phyloP scores from a whole-genome alignment of 148 eudicot species.

The Amaranthus cruentus region DNA sequence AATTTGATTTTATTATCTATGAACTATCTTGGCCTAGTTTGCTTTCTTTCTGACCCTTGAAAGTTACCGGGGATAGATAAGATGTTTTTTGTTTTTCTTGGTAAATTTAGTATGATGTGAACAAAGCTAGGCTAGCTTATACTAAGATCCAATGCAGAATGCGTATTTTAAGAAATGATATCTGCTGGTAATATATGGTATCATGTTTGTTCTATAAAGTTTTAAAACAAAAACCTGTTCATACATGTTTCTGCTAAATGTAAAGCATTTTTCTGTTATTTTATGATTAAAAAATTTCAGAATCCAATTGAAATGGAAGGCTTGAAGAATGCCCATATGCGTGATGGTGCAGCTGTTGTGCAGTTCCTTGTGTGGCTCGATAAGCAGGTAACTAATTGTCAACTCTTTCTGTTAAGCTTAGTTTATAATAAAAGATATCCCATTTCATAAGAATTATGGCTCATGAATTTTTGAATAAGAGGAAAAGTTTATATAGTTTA shows the following conservation, averaged over 20 bases:
- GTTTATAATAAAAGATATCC: background rate
- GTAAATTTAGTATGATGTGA: background rate
- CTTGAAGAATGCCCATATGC: constrained; percentile 70
- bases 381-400: constrained; percentile 55
- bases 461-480: background rate
- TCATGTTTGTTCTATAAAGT: background rate
- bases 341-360: constrained; percentile 98
- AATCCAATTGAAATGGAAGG: constrained; percentile 91
- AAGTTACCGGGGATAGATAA: too few species aligned
- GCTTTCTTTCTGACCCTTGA: too few species aligned
- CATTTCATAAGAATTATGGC: background rate
- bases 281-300: constrained; percentile 33
- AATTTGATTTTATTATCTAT: too few species aligned
- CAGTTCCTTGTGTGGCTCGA: constrained; percentile 97
- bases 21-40: too few species aligned
- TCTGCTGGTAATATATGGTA: background rate
- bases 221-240: background rate
- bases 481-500: background rate
- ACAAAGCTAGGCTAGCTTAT: background rate
- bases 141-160: background rate
- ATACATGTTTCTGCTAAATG: background rate
- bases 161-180: background rate
- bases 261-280: background rate
- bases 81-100: too few species aligned
- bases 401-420: background rate